phyloP scores from a whole-genome alignment of 441 rosid species.

The Metrosideros polymorpha region DNA sequence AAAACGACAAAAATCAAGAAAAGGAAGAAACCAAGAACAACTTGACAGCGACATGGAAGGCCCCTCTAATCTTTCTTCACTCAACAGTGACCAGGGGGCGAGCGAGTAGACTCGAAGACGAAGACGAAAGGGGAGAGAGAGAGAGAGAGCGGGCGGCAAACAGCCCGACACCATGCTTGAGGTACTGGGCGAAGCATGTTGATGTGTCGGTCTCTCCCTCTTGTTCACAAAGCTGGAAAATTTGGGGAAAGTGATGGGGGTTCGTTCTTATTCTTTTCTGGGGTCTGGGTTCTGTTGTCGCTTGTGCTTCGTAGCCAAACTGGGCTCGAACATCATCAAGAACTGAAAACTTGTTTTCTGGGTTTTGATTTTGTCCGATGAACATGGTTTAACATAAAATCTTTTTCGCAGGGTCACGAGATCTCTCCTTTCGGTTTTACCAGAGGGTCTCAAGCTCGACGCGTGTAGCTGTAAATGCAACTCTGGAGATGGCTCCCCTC shows the following conservation, averaged over 20 bases:
- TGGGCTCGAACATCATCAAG: neutral
- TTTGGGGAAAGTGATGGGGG: neutral
- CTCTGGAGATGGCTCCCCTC: conserved; percentile 32
- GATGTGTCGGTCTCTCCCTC: neutral
- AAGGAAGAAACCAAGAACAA: neutral
- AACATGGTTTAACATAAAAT: neutral
- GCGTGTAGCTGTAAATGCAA: conserved; percentile 50
- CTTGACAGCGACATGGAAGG: neutral
- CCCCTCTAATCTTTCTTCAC: neutral
- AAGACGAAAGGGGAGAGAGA: neutral
- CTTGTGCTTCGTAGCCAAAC: neutral
- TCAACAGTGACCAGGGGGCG: neutral
- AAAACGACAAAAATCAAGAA: neutral
- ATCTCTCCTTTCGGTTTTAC: conserved; percentile 28
- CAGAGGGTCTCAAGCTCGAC: conserved; percentile 18
- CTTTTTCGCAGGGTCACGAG: conserved; percentile 33
- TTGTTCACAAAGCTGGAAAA: neutral
- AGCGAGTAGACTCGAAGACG: neutral
- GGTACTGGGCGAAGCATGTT: neutral
- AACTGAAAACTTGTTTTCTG: neutral
- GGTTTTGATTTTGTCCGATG: neutral
- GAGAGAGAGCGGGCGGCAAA: neutral
- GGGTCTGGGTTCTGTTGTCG: neutral
- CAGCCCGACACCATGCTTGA: neutral
- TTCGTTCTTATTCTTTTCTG: neutral